These are phyloP conservation scores for Berberis thunbergii DNA, from an alignment of 164 flowering plant genomes.

Conservation along the genomic window DNA sequence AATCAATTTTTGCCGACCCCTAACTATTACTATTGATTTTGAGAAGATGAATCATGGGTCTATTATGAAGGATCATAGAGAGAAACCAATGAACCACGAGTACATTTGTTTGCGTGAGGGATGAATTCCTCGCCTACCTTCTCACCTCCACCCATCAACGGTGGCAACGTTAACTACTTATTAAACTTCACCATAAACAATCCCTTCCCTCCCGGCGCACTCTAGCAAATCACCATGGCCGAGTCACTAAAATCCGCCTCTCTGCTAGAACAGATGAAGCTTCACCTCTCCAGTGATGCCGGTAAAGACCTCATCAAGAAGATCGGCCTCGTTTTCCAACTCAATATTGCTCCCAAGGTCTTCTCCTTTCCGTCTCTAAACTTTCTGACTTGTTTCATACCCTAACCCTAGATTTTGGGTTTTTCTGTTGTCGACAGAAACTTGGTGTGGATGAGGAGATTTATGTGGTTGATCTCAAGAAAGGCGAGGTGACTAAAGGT, in stretches of 20 bases:
- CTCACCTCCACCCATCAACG: too few relatives aligned
- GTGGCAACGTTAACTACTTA: too few relatives aligned
- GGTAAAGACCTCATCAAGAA: conserved; percentile 64
- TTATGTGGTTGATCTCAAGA: conserved; percentile 78
- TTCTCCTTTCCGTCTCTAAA: not conserved
- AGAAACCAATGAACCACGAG: too few relatives aligned
- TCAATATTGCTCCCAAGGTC: conserved; percentile 89
- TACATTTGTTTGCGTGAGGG: too few relatives aligned
- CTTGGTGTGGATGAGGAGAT: conserved; percentile 68
- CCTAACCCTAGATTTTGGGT: not conserved
- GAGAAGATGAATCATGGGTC: too few relatives aligned
- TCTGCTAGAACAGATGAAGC: conserved; percentile 72
- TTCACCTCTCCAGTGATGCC: conserved; percentile 68
- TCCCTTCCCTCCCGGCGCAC: not conserved
- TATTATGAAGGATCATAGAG: too few relatives aligned
- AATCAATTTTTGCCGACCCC: too few relatives aligned
- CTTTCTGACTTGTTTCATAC: not conserved
- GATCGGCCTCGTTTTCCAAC: conserved; percentile 77
- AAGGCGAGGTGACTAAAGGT: conserved; percentile 91
- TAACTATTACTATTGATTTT: too few relatives aligned
- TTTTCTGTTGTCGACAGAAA: conserved; percentile 40
- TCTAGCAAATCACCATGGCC: conserved; percentile 12
- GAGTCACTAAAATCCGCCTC: conserved; percentile 58
- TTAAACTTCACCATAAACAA: not conserved
- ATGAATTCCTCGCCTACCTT: too few relatives aligned